Percentiles rank a stretch among this genome's conserved stretches.
Conservation (phyloP, 1,139 yeast species). For the Geotrichum fermentans region DNA sequence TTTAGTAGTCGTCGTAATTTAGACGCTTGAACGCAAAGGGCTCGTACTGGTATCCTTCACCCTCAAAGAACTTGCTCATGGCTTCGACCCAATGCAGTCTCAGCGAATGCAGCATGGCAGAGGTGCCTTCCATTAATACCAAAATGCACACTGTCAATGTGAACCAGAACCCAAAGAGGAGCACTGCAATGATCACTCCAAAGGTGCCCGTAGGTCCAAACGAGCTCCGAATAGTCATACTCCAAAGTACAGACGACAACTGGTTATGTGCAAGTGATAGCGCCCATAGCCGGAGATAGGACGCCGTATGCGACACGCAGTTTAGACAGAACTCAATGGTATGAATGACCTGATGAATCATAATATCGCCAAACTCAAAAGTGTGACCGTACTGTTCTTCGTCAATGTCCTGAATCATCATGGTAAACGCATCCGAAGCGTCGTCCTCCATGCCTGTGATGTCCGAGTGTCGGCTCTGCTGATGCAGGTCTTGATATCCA, state of each 20-base stretch:
- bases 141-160: conserved; percentile 81
- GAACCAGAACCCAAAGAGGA: conserved; percentile 92
- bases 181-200: conserved; percentile 70
- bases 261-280: conserved; percentile 96
- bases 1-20: conserved; percentile 11
- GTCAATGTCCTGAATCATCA: conserved; percentile 36
- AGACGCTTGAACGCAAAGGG: conserved; percentile 60
- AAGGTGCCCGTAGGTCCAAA: conserved; percentile 65
- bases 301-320: conserved; percentile 97
- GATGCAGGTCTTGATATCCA: conserved; percentile 26
- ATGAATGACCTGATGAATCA: conserved; percentile 96
- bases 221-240: conserved; percentile 85
- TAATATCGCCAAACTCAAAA: conserved; percentile 81
- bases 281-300: conserved; percentile 95
- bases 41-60: conserved; percentile 84
- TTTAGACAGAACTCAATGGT: conserved; percentile 97
- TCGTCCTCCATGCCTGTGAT: conserved; percentile 35
- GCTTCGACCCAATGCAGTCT: conserved; percentile 99
- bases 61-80: conserved; percentile 95
- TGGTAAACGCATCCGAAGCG: conserved; percentile 32
- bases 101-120: conserved; percentile 95
- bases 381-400: conserved; percentile 48
- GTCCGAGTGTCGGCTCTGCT: conserved; percentile 24
- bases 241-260: conserved; percentile 89
- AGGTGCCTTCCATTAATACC: conserved; percentile 97